Percentiles rank a stretch among this genome's conserved stretches.
These are phyloP conservation scores for Sicyos baderoa DNA, from an alignment of 306 rosid species.

Conservation along the genomic window DNA sequence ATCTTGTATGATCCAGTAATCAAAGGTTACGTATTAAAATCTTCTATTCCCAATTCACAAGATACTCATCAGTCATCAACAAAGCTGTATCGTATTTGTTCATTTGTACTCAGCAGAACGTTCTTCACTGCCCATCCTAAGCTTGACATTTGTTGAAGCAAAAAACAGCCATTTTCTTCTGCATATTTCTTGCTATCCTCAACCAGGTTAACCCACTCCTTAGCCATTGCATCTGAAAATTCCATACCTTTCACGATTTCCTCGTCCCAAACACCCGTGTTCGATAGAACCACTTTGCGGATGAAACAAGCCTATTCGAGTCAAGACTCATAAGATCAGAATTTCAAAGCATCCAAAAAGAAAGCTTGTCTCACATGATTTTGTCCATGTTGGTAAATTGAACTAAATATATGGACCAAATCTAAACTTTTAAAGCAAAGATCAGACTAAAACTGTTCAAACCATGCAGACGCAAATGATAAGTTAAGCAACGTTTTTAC, in stretches of 20 bases:
- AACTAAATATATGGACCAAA: not conserved
- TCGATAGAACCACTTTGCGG: constrained; percentile 37
- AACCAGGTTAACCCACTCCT: constrained; percentile 51
- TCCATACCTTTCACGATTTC: constrained; percentile 22
- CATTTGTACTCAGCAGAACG: constrained; percentile 47
- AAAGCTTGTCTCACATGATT: too few relatives aligned
- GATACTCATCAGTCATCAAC: constrained; percentile 25
- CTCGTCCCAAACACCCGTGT: constrained; percentile 31
- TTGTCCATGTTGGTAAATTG: too few relatives aligned
- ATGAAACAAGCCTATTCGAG: constrained; percentile 56
- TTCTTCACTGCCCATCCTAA: constrained; percentile 63
- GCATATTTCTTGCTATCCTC: constrained; percentile 51
- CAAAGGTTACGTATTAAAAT: too few relatives aligned
- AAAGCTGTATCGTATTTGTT: constrained; percentile 57
- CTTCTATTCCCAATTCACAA: too few relatives aligned
- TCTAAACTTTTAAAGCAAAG: too few relatives aligned
- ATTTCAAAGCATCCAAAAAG: not conserved
- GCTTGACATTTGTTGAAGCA: constrained; percentile 46
- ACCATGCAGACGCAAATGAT: not conserved
- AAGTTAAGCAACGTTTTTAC: not conserved
- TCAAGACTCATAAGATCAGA: not conserved
- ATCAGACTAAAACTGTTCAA: not conserved
- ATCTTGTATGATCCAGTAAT: too few relatives aligned
- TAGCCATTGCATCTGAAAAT: constrained; percentile 28
- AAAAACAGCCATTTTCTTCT: constrained; percentile 32